Evolutionary conservation across 2,329 filamentous ascomycete species (phyloP).

Genomic region (Penicillium sp.): DNA sequence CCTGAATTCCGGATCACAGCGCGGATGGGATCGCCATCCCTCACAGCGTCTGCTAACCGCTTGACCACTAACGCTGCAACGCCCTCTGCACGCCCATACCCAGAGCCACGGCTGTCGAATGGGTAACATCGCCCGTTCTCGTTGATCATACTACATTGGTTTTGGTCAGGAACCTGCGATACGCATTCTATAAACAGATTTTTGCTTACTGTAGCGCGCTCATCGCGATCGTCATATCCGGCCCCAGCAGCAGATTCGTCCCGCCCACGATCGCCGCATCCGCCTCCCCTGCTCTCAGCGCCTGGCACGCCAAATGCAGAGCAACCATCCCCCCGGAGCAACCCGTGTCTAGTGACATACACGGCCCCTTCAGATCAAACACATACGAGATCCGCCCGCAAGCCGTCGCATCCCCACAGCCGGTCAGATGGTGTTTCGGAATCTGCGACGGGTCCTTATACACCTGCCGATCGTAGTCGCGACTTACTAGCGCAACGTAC

Average conservation of each 20-base stretch:
- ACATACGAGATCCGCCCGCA: conserved; percentile 6
- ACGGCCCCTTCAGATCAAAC: neutral
- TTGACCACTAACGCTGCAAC: conserved; percentile 24
- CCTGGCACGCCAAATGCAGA: conserved; percentile 2
- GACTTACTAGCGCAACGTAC: neutral
- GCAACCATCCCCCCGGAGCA: neutral
- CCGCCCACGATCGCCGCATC: neutral
- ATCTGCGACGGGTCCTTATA: neutral
- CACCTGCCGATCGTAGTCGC: neutral
- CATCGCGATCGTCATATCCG: conserved; percentile 3
- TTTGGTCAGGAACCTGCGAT: no score
- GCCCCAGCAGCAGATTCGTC: neutral
- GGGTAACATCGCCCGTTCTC: conserved; percentile 12
- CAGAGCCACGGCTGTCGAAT: conserved; percentile 47
- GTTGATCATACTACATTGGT: neutral
- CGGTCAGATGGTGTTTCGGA: neutral
- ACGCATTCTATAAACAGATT: no score
- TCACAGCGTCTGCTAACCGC: conserved; percentile 43
- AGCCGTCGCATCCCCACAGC: neutral
- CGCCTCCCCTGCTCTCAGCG: neutral
- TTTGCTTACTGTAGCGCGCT: neutral
- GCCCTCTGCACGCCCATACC: conserved; percentile 12
- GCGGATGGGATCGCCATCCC: conserved; percentile 46
- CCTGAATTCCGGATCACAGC: conserved; percentile 42
- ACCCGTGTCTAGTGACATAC: neutral